These are phyloP conservation scores for Gynostemma pentaphyllum DNA, from an alignment of 306 rosid species.

Conservation along the genomic window DNA sequence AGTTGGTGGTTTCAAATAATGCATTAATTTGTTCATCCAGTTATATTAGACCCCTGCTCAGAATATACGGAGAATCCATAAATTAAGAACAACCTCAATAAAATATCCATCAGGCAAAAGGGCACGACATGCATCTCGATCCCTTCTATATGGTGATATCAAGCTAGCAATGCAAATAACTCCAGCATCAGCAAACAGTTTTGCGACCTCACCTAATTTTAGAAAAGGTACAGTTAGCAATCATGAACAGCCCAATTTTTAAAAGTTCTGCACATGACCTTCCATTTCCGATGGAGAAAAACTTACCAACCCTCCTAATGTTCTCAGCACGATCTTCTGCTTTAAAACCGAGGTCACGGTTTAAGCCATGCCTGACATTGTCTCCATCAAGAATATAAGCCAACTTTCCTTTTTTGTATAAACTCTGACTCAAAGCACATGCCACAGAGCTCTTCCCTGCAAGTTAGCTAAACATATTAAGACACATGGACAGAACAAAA, in stretches of 20 bases:
- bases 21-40: background rate
- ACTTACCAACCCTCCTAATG: slow-evolving; percentile 83
- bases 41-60: background rate
- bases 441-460: slow-evolving; percentile 94
- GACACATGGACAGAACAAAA: background rate
- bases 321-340: slow-evolving; percentile 99
- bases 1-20: background rate
- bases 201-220: slow-evolving; percentile 86
- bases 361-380: slow-evolving; percentile 91
- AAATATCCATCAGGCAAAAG: slow-evolving; percentile 72
- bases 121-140: slow-evolving; percentile 82
- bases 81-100: slow-evolving; percentile 48
- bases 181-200: slow-evolving; percentile 88
- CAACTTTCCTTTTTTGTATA: slow-evolving; percentile 63
- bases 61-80: background rate
- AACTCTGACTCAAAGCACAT: slow-evolving; percentile 69
- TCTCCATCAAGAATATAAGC: slow-evolving; percentile 88
- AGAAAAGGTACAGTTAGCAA: background rate
- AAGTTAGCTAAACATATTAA: slow-evolving; percentile 13
- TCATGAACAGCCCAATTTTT: background rate
- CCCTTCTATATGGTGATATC: slow-evolving; percentile 77
- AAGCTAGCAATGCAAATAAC: slow-evolving; percentile 76
- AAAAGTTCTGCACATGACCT: background rate
- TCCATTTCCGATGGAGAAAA: background rate
- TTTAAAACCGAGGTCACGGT: slow-evolving; percentile 70